Base-by-base conservation (phyloP, 768 basidiomycete species). In the Leccinellum albellum region DNA sequence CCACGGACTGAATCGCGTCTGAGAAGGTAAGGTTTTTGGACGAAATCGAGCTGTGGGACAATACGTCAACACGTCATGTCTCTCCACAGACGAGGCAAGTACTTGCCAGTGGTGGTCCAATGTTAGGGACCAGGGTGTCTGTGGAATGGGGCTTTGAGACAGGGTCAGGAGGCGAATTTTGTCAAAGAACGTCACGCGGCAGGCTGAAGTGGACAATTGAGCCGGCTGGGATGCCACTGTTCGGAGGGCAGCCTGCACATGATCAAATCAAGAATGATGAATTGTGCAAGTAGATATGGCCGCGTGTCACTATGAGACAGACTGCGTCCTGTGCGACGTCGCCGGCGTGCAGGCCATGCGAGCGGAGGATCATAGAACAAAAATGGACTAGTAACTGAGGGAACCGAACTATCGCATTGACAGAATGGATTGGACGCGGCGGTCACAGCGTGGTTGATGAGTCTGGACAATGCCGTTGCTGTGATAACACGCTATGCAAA, bases 51-150 rank as follows among this genome's bases (percentile, higher is more conserved):
- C 28, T 54, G 47, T 47, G 40, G 53, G 31, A 50, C 4, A 52
- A 57, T 62, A 66, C 64, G 64, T 66, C 3, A 52, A 57, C 61
- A 66, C 66, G 64, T 66, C 66, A 67, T 64, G 58, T 50, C 58
- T 50, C 62, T 56, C 64, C 56, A 56, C 65, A 61, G 37, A 64
- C 6, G 40, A 58, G 64, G 65, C 61, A 55, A 60, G n/a, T n/a
- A n/a, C 53, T 60, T 42, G 40, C 40, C 12, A 40, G n/a, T 51
- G 35, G 49, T 53, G 24, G 49, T 51, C 40, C 50, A 29, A 45
- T 42, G 20, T 42, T 42, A 35, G 49, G 55, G 55, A 61, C 59
- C 26, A 62, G 47, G 45, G 54, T 49, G 44, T 9, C 10, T 24
- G 15, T 53, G 37, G 28, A 48, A 17, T 49, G 57, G 28, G 17